phyloP scores from a whole-genome alignment of 305 asterid genomes.

The Fraxinus angustifolia region DNA sequence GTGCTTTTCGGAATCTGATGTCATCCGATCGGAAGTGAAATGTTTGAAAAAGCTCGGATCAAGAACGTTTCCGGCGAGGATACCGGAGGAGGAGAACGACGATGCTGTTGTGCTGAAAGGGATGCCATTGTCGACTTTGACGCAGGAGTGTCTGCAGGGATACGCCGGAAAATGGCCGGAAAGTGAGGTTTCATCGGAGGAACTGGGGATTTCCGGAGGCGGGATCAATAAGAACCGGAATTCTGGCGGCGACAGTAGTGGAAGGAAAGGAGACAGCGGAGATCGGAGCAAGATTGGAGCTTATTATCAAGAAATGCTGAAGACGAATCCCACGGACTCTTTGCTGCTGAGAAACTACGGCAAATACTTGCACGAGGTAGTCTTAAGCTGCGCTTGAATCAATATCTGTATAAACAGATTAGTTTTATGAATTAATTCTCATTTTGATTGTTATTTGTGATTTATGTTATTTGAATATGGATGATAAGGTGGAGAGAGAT shows the following conservation, averaged over 20 bases:
- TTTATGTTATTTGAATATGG: neutral
- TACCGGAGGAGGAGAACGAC: conserved; percentile 34
- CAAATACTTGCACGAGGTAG: conserved; percentile 64
- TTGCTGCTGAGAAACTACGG: conserved; percentile 62
- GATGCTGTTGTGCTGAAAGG: neutral
- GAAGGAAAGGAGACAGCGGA: conserved; percentile 19
- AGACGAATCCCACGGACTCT: conserved; percentile 43
- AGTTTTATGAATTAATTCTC: neutral
- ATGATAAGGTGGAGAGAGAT: conserved; percentile 52
- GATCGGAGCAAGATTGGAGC: conserved; percentile 35
- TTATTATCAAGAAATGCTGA: conserved; percentile 47
- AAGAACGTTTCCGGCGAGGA: conserved; percentile 22
- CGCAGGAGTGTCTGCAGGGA: conserved; percentile 15
- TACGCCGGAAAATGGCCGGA: conserved; percentile 17
- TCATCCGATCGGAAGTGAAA: conserved; percentile 25
- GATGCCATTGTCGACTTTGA: conserved; percentile 12
- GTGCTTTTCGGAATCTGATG: conserved; percentile 34
- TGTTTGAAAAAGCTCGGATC: conserved; percentile 32
- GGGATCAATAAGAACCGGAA: conserved; percentile 42
- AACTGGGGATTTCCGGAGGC: conserved; percentile 41
- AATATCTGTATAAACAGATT: neutral
- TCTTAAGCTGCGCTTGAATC: neutral
- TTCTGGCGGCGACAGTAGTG: conserved; percentile 31
- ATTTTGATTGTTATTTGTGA: neutral
- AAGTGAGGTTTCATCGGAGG: conserved; percentile 24